Conservation (phyloP, 306 rosid species). For the Mimosa bimucronata region DNA sequence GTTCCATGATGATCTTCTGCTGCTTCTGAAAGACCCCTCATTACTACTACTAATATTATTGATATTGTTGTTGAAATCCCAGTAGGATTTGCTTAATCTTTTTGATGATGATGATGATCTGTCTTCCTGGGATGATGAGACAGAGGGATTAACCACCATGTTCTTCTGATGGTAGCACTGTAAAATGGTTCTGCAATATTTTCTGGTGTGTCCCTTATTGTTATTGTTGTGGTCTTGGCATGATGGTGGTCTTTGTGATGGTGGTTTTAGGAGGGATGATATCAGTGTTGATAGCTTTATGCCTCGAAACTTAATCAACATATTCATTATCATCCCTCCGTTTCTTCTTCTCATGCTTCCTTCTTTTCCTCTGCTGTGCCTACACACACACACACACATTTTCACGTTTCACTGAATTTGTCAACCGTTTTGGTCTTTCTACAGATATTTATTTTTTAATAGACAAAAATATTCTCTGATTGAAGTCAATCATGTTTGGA, state of each 20-base stretch:
- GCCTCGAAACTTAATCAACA: conserved; percentile 51
- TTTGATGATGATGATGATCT: background rate
- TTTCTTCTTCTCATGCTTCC: conserved; percentile 35
- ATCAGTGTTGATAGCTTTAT: conserved; percentile 45
- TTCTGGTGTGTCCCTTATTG: conserved; percentile 26
- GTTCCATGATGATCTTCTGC: conserved; percentile 24
- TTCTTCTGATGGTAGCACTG: conserved; percentile 36
- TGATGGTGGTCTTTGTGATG: conserved; percentile 36
- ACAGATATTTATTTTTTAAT: too few relatives aligned
- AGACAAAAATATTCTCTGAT: too few relatives aligned
- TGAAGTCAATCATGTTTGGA: too few relatives aligned
- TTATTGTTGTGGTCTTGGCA: background rate
- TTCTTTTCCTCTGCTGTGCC: conserved; percentile 32
- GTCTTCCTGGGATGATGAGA: background rate
- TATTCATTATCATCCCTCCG: conserved; percentile 49
- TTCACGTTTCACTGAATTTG: too few relatives aligned
- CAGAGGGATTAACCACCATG: conserved; percentile 32
- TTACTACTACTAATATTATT: background rate
- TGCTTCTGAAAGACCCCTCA: conserved; percentile 10
- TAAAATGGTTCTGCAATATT: conserved; percentile 24
- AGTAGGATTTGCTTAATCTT: background rate
- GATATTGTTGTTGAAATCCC: conserved; percentile 23
- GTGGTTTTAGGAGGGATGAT: conserved; percentile 46
- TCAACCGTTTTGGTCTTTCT: background rate
- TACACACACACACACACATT: background rate